Base-by-base conservation (phyloP, 139 green algal species). In the Asterochloris sp. region DNA sequence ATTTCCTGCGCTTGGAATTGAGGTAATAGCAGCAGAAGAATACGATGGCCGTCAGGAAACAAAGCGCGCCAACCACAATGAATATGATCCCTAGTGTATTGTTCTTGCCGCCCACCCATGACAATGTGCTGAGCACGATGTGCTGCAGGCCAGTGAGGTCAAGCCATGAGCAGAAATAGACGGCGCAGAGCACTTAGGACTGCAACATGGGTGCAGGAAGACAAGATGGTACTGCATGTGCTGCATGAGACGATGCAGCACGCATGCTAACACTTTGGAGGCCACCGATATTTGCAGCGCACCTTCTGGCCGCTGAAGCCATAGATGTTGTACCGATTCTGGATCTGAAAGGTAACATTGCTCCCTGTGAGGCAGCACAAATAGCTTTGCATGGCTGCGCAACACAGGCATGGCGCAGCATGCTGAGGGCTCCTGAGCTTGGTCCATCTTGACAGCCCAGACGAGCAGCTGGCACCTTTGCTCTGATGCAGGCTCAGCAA, bases 321-420 rank as follows among this genome's bases (percentile, higher is more conserved):
- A 82, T 97, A 97, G 0, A 87, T 94, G 84, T 97, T 96, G 84
- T 95, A 97, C 17, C 83, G 80, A 82, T 96, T 97, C 19, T 82
- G 27, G 16, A 97, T 84, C 10, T 61, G 38, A 0, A 95, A 54
- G 13, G 21, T 91, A 17, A 96, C 28, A 1, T 47, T 73, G 21
- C 62, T 82, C 21, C 82, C 85, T 88, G 73, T 78, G 78, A 69
- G 16, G 14, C 63, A 24, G 14, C 14, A 24, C 14, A 69, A 24
- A 14, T 24, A 14, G 16, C 16, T 16, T 69, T 16, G 14, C 14
- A 69, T 69, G 63, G 14, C 63, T 69, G 63, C 63, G 16, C 63
- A 69, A 16, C 63, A 24, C 63, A 69, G 63, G 63, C 63, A 69
- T 24, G 14, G 63, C 14, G 14, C 14, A 14, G 14, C 14, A 16